Conservation (phyloP, 164 flowering plant species). For the Piper betle region DNA sequence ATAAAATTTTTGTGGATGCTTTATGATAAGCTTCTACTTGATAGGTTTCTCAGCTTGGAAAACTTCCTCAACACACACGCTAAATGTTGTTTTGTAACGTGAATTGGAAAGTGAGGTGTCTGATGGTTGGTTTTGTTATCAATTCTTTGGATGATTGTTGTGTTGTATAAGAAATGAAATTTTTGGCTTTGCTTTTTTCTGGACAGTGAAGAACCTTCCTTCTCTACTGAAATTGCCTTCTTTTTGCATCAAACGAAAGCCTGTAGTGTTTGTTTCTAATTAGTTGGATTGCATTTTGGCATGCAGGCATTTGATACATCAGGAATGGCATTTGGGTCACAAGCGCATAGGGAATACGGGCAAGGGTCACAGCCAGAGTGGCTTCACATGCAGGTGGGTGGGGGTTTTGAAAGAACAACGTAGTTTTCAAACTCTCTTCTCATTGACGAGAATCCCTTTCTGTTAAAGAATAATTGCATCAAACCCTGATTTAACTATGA, state of each 20-base stretch:
- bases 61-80: no score
- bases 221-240: background rate
- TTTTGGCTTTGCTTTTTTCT: no score
- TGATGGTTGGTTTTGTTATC: no score
- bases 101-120: no score
- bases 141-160: no score
- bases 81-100: no score
- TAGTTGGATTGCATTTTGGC: constrained; percentile 24
- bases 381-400: constrained; percentile 87
- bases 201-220: no score
- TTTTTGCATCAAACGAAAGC: background rate
- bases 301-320: constrained; percentile 44
- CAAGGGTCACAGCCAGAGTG: constrained; percentile 55
- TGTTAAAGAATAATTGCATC: background rate
- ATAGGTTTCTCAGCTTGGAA: no score
- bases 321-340: constrained; percentile 48
- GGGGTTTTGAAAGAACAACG: constrained; percentile 51
- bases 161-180: no score
- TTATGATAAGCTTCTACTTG: background rate
- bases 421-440: constrained; percentile 9
- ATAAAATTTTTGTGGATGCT: no score
- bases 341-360: constrained; percentile 48
- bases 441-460: no score
- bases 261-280: background rate
- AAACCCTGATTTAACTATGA: background rate